Evolutionary conservation across 495 filamentous ascomycete species (phyloP).

Genomic region (Emericellopsis terricola): DNA sequence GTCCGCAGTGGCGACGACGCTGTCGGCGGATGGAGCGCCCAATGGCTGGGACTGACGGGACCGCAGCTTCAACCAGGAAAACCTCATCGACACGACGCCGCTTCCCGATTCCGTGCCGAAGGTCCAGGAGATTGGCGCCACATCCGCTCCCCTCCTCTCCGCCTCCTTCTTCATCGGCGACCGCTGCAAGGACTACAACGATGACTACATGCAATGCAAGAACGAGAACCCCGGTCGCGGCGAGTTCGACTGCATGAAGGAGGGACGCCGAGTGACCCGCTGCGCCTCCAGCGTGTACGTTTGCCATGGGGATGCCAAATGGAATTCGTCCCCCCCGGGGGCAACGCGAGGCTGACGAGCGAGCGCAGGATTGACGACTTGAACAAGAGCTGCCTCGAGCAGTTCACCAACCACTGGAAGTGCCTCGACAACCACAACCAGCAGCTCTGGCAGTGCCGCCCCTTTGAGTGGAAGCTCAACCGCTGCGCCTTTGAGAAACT

Average conservation of each 20-base stretch:
- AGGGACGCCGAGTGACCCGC: slow-evolving; percentile 87
- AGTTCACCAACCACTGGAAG: slow-evolving; percentile 86
- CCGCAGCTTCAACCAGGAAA: slow-evolving; percentile 74
- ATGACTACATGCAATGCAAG: slow-evolving; percentile 99
- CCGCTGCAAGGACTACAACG: slow-evolving; percentile 77
- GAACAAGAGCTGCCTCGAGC: slow-evolving; percentile 78
- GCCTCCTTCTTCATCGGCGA: slow-evolving; percentile 97
- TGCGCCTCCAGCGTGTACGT: slow-evolving; percentile 94
- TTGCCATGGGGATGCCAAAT: not conserved
- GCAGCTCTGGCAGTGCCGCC: slow-evolving; percentile 80
- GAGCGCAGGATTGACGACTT: slow-evolving; percentile 73
- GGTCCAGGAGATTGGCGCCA: slow-evolving; percentile 80
- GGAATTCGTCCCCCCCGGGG: not conserved
- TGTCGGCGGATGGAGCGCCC: too few relatives aligned
- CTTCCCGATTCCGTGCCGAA: slow-evolving; percentile 79
- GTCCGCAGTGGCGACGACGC: too few relatives aligned
- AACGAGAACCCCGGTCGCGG: slow-evolving; percentile 69
- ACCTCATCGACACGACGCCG: slow-evolving; percentile 90
- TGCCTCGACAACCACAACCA: slow-evolving; percentile 98
- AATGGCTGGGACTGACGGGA: too few relatives aligned
- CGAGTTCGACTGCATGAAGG: slow-evolving; percentile 87
- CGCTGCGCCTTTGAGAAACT: slow-evolving; percentile 88
- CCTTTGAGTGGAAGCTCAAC: slow-evolving; percentile 64
- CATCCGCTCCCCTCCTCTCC: slow-evolving; percentile 75
- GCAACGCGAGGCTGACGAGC: too few relatives aligned